Conservation (phyloP, 2,329 filamentous ascomycete species). For the Nemania diffusa region DNA sequence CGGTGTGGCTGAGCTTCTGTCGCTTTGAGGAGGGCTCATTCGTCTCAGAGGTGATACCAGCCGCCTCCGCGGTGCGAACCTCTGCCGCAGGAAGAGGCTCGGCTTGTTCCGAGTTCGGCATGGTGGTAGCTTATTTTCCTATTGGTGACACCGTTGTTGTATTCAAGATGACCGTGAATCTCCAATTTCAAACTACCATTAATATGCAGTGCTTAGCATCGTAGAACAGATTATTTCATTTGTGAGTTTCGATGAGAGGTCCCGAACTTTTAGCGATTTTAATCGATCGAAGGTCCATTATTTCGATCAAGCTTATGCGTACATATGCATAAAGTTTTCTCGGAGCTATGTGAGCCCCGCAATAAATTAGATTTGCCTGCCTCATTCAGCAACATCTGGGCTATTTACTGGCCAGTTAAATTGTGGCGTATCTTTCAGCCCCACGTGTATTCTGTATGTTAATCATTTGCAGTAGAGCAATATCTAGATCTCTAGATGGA, state of each 20-base stretch:
- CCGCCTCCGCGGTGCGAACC: slow-evolving; percentile 37
- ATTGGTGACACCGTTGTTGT: background rate
- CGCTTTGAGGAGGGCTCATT: slow-evolving; percentile 66
- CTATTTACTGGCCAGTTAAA: background rate
- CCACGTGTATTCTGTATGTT: background rate
- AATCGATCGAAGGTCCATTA: slow-evolving; percentile 7
- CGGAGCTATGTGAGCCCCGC: background rate
- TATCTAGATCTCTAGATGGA: background rate
- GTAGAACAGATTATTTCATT: background rate
- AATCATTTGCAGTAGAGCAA: background rate
- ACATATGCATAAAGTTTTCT: no score
- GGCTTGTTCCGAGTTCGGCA: slow-evolving; percentile 31
- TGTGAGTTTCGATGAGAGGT: background rate
- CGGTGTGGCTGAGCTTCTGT: slow-evolving; percentile 61
- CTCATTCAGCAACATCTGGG: background rate
- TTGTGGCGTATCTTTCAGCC: background rate
- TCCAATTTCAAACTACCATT: background rate
- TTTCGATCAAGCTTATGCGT: background rate
- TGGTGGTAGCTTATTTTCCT: background rate
- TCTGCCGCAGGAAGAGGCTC: slow-evolving; percentile 30
- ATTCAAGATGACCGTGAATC: background rate
- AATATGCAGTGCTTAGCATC: background rate
- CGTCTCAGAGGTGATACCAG: slow-evolving; percentile 43
- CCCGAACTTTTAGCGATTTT: slow-evolving; percentile 13
- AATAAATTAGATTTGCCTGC: background rate